Conservation (phyloP, 1,284 basidiomycete species). For the Cronartium quercuum region DNA sequence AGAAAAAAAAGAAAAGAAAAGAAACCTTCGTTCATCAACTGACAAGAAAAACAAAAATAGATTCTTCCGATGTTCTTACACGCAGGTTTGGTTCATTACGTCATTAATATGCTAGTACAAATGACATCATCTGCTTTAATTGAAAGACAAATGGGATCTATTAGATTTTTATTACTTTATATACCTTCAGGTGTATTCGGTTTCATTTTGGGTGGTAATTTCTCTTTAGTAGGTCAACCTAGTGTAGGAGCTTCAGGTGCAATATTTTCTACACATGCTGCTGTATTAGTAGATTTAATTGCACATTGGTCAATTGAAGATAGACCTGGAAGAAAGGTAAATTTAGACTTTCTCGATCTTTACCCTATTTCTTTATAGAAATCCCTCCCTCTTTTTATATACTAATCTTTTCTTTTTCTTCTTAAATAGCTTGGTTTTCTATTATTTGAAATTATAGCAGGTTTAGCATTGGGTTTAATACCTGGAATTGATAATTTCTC, state of each 20-base stretch:
- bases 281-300: constrained; percentile 48
- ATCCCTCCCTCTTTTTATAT: constrained; percentile 7
- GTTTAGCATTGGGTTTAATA: constrained; percentile 47
- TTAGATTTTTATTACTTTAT: constrained; percentile 43
- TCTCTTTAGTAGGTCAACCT: constrained; percentile 48
- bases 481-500: constrained; percentile 50
- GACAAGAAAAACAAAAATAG: not conserved
- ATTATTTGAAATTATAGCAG: constrained; percentile 36
- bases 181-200: constrained; percentile 49
- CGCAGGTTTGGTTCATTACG: constrained; percentile 29
- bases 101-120: constrained; percentile 49
- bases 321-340: constrained; percentile 15
- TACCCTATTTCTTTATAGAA: constrained; percentile 35
- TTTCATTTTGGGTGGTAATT: constrained; percentile 49
- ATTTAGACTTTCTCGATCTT: too few species aligned
- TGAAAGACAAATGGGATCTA: constrained; percentile 47
- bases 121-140: constrained; percentile 48
- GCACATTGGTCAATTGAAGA: constrained; percentile 46
- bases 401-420: not conserved
- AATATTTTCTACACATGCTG: constrained; percentile 48
- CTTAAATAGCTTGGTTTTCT: constrained; percentile 14
- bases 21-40: not conserved
- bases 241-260: constrained; percentile 47
- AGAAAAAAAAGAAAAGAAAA: not conserved
- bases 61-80: constrained; percentile 27